Base-by-base conservation (phyloP, 148 eudicot genomes). In the Suaeda aralocaspica region DNA sequence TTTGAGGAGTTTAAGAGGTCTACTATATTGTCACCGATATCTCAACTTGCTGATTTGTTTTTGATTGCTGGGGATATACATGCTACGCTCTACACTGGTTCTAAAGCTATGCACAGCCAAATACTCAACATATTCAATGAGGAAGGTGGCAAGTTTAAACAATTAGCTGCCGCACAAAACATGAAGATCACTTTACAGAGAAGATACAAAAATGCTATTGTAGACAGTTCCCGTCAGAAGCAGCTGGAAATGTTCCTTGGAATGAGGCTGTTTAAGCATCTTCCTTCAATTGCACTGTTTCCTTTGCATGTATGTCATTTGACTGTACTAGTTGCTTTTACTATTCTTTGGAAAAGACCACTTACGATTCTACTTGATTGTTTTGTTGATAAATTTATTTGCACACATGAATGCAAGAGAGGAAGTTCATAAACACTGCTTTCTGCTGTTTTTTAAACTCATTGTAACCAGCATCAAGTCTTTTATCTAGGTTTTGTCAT, bases 21-120 rank as follows among this genome's bases (percentile, higher is more conserved):
- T 66, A 90, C 98, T 55, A 93, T 91, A 49, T 80, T 93, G 60
- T 88, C 92, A 57, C 98, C 98, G 44, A 75, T 91, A 56, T 80
- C 89, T 74, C 90, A 85, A 73, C 79, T 93, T 57, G 90, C 98
- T 80, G 98, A 91, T 71, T 77, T 93, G 68, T 93, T 93, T 78
- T 74, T 93, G 52, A 76, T 77, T 76, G 96, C 98, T 68, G 98
- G 98, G 31, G 98, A 93, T 81, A 86, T 91, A 76, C 98, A 93
- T 77, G 98, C 98, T 51, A 93, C 98, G 10, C 79, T 93, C 58
- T 93, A 93, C 78, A 93, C 98, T 76, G 98, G 98, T 57, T 93
- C 98, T 58, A 91, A 89, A 84, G 98, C 98, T 60, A 93, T 93
- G 98, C 98, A 93, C 69, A 93, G 98, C 83, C 98, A 93, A 79